These are phyloP conservation scores for Wallemia hederae DNA, from an alignment of 1,284 basidiomycete genomes.

Conservation along the genomic window DNA sequence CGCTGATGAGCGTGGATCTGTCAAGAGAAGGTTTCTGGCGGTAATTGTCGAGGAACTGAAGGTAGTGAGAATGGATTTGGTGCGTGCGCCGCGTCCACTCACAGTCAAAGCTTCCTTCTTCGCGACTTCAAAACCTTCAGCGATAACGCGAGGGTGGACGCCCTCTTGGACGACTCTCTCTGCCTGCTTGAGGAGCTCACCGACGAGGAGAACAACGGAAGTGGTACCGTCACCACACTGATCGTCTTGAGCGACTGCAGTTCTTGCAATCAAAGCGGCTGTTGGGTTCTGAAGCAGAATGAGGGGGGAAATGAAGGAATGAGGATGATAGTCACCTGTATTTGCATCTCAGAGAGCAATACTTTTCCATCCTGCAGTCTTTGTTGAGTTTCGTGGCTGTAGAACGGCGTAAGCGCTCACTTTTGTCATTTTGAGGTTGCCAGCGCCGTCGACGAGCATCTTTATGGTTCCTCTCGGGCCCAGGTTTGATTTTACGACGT, in stretches of 20 bases:
- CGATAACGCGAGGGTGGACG: slow-evolving; percentile 88
- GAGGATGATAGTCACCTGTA: slow-evolving; percentile 27
- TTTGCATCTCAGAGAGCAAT: slow-evolving; percentile 97
- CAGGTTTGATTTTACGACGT: slow-evolving; percentile 87
- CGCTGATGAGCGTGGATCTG: slow-evolving; percentile 66
- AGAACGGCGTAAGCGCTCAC: slow-evolving; percentile 10
- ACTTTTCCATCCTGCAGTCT: slow-evolving; percentile 59
- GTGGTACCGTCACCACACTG: slow-evolving; percentile 98
- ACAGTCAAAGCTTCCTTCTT: slow-evolving; percentile 78
- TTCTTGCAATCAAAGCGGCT: slow-evolving; percentile 94
- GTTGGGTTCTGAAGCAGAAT: slow-evolving; percentile 45
- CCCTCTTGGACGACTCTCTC: slow-evolving; percentile 95
- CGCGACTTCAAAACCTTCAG: slow-evolving; percentile 81
- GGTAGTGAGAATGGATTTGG: background rate
- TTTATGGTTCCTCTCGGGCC: slow-evolving; percentile 88
- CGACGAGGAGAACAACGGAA: slow-evolving; percentile 83
- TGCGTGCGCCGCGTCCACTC: slow-evolving; percentile 12
- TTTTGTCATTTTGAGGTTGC: slow-evolving; percentile 99
- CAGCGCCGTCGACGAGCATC: slow-evolving; percentile 98
- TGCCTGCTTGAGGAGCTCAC: slow-evolving; percentile 88
- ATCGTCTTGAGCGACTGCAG: slow-evolving; percentile 93
- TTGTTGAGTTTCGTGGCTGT: background rate
- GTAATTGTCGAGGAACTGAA: slow-evolving; percentile 72
- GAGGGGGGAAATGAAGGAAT: background rate
- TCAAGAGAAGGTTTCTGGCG: slow-evolving; percentile 37